Conservation (phyloP, 2,329 filamentous ascomycete genomes). For the Ascosphaera apis region DNA sequence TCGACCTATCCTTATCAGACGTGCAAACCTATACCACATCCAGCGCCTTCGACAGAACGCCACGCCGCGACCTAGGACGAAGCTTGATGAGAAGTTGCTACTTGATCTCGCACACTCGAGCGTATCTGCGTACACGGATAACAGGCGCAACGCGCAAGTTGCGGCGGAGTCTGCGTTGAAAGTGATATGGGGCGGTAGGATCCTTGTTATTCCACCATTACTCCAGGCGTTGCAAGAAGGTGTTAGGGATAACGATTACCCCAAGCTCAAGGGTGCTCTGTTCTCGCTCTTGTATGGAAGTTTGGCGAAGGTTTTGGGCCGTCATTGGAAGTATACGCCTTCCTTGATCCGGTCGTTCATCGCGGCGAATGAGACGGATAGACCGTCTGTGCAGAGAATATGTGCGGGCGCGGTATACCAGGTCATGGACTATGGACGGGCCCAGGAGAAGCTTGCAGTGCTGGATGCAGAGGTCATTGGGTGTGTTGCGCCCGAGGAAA, state of each 20-base stretch:
- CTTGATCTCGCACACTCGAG: slow-evolving; percentile 76
- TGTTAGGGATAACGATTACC: slow-evolving; percentile 57
- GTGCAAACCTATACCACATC: slow-evolving; percentile 84
- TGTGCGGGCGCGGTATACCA: slow-evolving; percentile 62
- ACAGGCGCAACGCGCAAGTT: slow-evolving; percentile 77
- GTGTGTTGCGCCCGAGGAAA: slow-evolving; percentile 43
- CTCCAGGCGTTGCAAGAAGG: slow-evolving; percentile 57
- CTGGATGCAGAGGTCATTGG: slow-evolving; percentile 49
- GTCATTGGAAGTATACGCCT: slow-evolving; percentile 89
- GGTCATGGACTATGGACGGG: slow-evolving; percentile 76
- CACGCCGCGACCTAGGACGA: slow-evolving; percentile 63
- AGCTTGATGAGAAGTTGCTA: slow-evolving; percentile 67
- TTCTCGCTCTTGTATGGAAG: slow-evolving; percentile 80
- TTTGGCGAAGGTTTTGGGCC: slow-evolving; percentile 62
- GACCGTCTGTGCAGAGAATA: slow-evolving; percentile 79
- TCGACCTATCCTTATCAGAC: slow-evolving; percentile 69
- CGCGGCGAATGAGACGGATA: slow-evolving; percentile 70
- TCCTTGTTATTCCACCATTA: slow-evolving; percentile 74
- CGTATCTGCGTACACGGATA: slow-evolving; percentile 80
- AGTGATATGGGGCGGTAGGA: slow-evolving; percentile 65
- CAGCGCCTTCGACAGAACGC: slow-evolving; percentile 89
- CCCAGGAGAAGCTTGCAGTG: slow-evolving; percentile 67
- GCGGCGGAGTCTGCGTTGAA: slow-evolving; percentile 87
- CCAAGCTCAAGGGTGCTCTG: slow-evolving; percentile 82
- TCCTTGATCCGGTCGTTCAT: slow-evolving; percentile 79